A percentile compares a stretch with the other conserved stretches of the same genome.
Evolutionary conservation across 495 filamentous ascomycete species (phyloP).

Genomic region (Aspergillus homomorphus): DNA sequence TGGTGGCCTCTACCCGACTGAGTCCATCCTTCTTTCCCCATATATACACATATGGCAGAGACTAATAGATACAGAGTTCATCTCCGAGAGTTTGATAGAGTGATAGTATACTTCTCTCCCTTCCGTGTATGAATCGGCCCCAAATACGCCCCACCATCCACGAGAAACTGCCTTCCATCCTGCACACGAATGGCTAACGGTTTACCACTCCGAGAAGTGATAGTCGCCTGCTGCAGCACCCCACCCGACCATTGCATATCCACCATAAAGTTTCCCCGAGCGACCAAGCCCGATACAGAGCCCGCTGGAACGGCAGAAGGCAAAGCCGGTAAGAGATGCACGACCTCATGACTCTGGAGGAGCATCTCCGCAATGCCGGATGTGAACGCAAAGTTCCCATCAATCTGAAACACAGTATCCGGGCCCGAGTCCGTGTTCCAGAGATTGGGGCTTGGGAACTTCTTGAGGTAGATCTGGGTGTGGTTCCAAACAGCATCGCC

Average conservation of each 20-base stretch:
- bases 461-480: conserved; percentile 12
- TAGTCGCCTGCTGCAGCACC: too few relatives aligned
- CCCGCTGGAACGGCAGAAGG: not conserved
- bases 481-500: conserved; percentile 25
- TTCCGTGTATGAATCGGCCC: too few relatives aligned
- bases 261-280: conserved; percentile 9
- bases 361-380: conserved; percentile 30
- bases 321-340: conserved; percentile 10
- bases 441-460: conserved; percentile 13
- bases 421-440: conserved; percentile 16
- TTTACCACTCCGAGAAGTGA: too few relatives aligned
- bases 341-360: conserved; percentile 7
- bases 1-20: too few relatives aligned
- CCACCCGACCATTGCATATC: not conserved
- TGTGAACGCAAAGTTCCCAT: conserved; percentile 31
- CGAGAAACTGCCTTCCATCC: too few relatives aligned
- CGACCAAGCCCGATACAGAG: conserved; percentile 5
- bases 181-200: too few relatives aligned
- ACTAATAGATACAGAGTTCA: too few relatives aligned
- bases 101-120: too few relatives aligned
- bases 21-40: too few relatives aligned
- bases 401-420: conserved; percentile 28
- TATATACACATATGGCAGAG: too few relatives aligned
- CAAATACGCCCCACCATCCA: too few relatives aligned
- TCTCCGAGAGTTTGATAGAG: too few relatives aligned